Evolutionary conservation across 495 filamentous ascomycete genomes (phyloP), one percentile per base, ranked within the genome.

Genomic region (Aspergillus sclerotiicarbonarius): DNA sequence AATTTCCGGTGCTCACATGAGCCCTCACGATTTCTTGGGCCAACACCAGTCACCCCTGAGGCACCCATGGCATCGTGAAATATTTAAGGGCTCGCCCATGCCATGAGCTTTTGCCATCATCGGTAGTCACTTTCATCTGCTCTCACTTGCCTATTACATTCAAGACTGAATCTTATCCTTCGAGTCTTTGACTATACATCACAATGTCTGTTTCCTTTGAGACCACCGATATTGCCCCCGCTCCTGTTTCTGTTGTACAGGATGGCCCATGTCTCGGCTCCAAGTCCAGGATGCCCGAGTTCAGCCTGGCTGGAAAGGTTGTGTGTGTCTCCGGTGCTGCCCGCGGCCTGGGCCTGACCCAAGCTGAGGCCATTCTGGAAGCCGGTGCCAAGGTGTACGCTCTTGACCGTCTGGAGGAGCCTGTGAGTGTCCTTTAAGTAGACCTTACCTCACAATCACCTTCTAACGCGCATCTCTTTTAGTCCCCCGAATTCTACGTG

Each of bases 351-450:
- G 91, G 90, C 48, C 73, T 96, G 15, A 85, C 84, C 8, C 89
- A 92, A 67, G 87, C 89, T 46, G 86, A 91, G 66, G 90, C 87
- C 8, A 73, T 93, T n/a, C 74, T 92, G 18, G 89, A 91, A 73
- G 89, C 89, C 15, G 90, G 90, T 30, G 90, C 89, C 20, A 87
- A 71, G 37, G 85, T 79, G 33, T 75, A 79, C 56, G 72, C 75
- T 41, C 68, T 79, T 6, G 76, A 79, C 58, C 74, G 76, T 53
- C 67, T 79, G 33, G 71, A 74, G 41, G 76, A 79, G 30, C 75
- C 76, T 13, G 76, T 78, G 63, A 59, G 74, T 70, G 21, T 13
- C 25, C 51, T 30, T 30, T 8, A 29, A 1, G 0, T 33, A 29
- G 7, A 16, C 12, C 1, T n/a, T n/a, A 41, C 19, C 20, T 35